Base-by-base conservation (phyloP, 768 basidiomycete species). In the Leccinum subtestaceum region DNA sequence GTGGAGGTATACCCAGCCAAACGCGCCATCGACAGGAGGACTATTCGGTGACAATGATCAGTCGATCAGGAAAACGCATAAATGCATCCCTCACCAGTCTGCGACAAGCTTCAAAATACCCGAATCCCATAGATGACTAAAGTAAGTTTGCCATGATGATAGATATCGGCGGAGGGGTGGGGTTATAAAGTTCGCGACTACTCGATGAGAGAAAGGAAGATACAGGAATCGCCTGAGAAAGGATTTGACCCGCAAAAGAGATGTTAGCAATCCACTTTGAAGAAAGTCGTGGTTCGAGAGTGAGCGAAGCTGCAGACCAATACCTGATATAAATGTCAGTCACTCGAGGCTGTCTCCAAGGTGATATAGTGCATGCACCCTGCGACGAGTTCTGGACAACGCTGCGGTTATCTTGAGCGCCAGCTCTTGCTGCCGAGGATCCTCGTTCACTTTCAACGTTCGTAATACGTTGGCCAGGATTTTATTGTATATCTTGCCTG, bases 241-340 rank as follows among this genome's bases (percentile, higher is more conserved):
- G 80, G 55, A 98, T 81, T 8, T 80, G 79, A 2, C 88, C 91
- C 43, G 92, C 84, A 67, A 95, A 89, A 5, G 91, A 79, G 63
- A 97, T 86, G 58, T 94, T 96, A 0, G 89, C 84, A 32, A 98
- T 86, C 95, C 96, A 98, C 68, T 88, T 89, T 0, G 90, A 90
- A 0, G 91, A 91, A 5, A 95, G 81, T 3, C 93, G 85, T 0
- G 94, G 93, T 65, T 96, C 93, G 5, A 95, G 78, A 0, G 91
- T 88, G 32, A 93, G 74, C 3, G 81, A 80, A 4, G 83, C 84
- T 1, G 79, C 79, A 13, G 79, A 70, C 89, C 91, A 93, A 66
- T 88, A 93, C 15, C 89, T 91, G 62, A 25, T 11, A n/a, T 31
- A 32, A n/a, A 29, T 9, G 51, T 61, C 56, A 74, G 53, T 60